Evolutionary conservation across 108 stramenopile genomes (phyloP).

Genomic region (Stephanodiscus minutulus): DNA sequence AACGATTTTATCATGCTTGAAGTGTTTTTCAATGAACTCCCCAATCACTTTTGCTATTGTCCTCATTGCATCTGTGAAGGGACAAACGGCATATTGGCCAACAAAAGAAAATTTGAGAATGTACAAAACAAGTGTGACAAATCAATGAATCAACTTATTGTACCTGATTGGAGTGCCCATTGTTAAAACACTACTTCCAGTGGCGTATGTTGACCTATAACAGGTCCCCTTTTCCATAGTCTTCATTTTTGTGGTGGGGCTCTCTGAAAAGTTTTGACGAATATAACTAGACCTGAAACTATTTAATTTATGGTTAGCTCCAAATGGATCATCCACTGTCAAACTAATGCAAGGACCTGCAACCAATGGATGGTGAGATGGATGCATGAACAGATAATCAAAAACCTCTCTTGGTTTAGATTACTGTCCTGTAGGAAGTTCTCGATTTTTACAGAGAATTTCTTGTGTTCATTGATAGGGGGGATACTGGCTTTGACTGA

Average conservation of each 20-base stretch:
- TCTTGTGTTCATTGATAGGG: conserved; percentile 47
- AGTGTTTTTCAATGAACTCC: neutral
- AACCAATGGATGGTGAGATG: conserved; percentile 5
- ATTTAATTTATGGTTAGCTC: neutral
- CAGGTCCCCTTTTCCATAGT: neutral
- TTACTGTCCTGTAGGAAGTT: too few relatives aligned
- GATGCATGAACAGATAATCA: neutral
- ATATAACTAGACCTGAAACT: neutral
- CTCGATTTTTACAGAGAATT: too few relatives aligned
- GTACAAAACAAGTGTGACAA: neutral
- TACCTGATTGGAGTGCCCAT: neutral
- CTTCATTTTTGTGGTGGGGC: neutral
- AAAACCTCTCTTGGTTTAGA: neutral
- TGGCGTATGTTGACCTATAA: neutral
- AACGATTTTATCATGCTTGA: neutral
- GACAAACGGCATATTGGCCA: neutral
- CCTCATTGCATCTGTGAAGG: conserved; percentile 2
- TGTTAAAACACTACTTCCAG: neutral
- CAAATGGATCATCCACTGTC: neutral
- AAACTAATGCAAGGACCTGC: neutral
- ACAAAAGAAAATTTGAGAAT: neutral
- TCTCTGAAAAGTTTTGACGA: neutral
- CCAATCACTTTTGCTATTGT: neutral
- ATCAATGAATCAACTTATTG: neutral
- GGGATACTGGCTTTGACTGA: neutral